Evolutionary conservation across 2,329 filamentous ascomycete genomes (phyloP).

Genomic region (Mycogone perniciosa): DNA sequence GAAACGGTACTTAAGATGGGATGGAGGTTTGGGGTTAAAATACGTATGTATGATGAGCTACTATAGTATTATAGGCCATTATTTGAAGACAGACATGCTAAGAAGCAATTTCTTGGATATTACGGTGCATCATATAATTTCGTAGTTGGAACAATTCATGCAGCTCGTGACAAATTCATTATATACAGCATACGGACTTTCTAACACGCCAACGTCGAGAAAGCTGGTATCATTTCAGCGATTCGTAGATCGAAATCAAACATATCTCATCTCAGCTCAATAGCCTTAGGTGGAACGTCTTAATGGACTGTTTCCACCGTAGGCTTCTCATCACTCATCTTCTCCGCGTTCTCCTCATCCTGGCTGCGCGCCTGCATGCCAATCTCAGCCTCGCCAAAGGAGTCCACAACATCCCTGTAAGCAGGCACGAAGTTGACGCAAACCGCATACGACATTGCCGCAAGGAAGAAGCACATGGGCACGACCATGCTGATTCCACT

Average conservation of each 20-base stretch:
- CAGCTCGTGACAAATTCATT: not conserved
- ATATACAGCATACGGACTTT: not conserved
- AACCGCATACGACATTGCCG: slow-evolving; percentile 49
- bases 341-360: slow-evolving; percentile 23
- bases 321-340: slow-evolving; percentile 9
- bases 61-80: no score
- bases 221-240: no score
- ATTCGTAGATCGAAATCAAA: no score
- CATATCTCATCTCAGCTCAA: not conserved
- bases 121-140: no score
- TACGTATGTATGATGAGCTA: no score
- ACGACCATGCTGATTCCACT: slow-evolving; percentile 62
- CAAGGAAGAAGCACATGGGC: slow-evolving; percentile 53
- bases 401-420: slow-evolving; percentile 58
- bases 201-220: not conserved
- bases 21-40: no score
- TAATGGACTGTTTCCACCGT: slow-evolving; percentile 4
- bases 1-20: slow-evolving; percentile 44
- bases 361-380: slow-evolving; percentile 28
- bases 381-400: slow-evolving; percentile 41
- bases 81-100: no score
- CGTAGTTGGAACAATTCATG: not conserved
- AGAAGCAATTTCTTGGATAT: no score
- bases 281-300: no score
- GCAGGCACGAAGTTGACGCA: slow-evolving; percentile 60